Base-by-base conservation (phyloP, 2,329 filamentous ascomycete genomes). In the Penicillium frequentans region DNA sequence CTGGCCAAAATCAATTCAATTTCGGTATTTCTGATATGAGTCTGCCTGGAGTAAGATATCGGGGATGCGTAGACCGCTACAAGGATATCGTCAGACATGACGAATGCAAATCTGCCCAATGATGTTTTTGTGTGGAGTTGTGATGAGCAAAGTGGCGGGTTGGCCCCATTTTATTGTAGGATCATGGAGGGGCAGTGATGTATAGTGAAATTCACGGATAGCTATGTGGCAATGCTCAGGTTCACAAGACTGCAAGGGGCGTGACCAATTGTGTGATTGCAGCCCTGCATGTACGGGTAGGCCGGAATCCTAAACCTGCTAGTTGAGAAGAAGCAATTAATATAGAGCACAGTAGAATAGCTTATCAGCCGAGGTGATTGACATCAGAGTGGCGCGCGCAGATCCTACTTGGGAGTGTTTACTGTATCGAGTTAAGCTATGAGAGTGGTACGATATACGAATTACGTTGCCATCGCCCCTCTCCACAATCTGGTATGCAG, bases 1-100 rank as follows among this genome's bases (percentile, higher is more conserved):
- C 56, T 56, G 56, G 56, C 59, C 57, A 62, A 57, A 61, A 59
- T 59, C 45, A 48, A 62, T 61, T 59, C 58, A 58, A 61, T 48
- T 64, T 26, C 37, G 27, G 26, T 10, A 33, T 33, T 43, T 14
- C 19, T 27, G 27, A 44, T 2, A 52, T 31, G 31, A 49, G 29
- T 27, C 9, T 35, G n/a, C 5, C 26, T 29, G 27, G 29, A 37
- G 23, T 39, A 23, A 31, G 47, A 23, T 23, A 9, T 23, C 19
- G 33, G 47, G 37, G 27, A 11, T 37, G n/a, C 23, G 45, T 47
- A 47, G 26, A 47, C 45, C 45, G 26, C 45, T 47, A 42, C 19
- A 47, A 29, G 45, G 45, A 8, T 47, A 47, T 29, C 21, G 45
- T 45, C 49, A 53, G 37, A 19, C n/a, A 33, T 39, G 49, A 53